Base-by-base conservation (phyloP, 129 eudicot species). In the Pulicaria dysenterica region DNA sequence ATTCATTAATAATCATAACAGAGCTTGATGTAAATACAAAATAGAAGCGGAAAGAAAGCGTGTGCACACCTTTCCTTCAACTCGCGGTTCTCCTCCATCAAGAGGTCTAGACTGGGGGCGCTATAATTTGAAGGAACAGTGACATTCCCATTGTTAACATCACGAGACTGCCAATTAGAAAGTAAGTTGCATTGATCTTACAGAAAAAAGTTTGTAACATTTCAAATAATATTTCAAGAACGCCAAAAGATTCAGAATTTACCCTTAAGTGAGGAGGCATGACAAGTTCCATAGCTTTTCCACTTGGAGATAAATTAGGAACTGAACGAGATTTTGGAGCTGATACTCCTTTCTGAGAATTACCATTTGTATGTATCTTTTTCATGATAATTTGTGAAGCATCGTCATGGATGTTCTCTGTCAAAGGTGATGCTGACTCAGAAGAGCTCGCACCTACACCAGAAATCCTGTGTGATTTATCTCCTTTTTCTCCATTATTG, bases 41-140 rank as follows among this genome's bases (percentile, higher is more conserved):
- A 31, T 2, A 7, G 4, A 66, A 40, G 49, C 2, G 31, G 31
- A 16, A 39, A 5, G 17, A 15, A 24, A 24, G 31, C 31, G 31
- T 1, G 31, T 2, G 31, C 75, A 67, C 84, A 88, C 97, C 89
- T 91, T 60, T 88, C 85, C 75, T 67, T 82, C 75, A 92, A 70
- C 60, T 73, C 73, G 3, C 73, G 85, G 64, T 92, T 89, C 77
- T 87, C 96, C 79, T 83, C 86, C 76, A 75, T 72, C 78, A 89
- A 73, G 77, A 61, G 73, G 0, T 79, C 76, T 3, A 85, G 37
- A 13, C 58, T 45, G 10, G 14, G 45, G 3, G 71, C 40, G 64
- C 48, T 50, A 24, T 41, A 10, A 64, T 31, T 76, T 68, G 85
- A 63, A 77, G 58, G 77, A 43, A 57, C 73, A 1, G 58, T 19